A percentile compares a stretch with the other conserved stretches of the same genome.
These are phyloP conservation scores for Vanrija humicola DNA, from an alignment of 1,284 basidiomycete genomes.

Conservation along the genomic window DNA sequence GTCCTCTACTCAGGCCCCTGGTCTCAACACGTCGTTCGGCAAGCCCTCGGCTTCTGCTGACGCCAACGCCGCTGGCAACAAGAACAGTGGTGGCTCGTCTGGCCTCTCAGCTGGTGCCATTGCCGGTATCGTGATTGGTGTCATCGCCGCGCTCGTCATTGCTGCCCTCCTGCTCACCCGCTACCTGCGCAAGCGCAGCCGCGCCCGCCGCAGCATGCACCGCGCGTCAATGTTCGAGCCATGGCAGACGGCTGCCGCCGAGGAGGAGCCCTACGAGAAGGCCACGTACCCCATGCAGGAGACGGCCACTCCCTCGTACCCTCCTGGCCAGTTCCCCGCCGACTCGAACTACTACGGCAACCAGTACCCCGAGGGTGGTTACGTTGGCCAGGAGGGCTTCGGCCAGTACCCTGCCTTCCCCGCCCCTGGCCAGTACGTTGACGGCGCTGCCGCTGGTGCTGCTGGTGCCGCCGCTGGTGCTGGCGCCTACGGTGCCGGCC, in stretches of 20 bases:
- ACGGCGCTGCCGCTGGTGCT: background rate
- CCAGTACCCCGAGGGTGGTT: conserved; percentile 1
- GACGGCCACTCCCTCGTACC: conserved; percentile 3
- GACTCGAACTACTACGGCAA: conserved; percentile 9
- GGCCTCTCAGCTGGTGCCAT: conserved; percentile 17
- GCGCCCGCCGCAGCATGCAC: conserved; percentile 31
- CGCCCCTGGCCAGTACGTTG: background rate
- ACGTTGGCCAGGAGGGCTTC: background rate
- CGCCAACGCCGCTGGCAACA: background rate
- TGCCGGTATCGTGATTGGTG: conserved; percentile 42
- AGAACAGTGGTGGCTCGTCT: background rate
- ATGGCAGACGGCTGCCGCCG: conserved; percentile 31
- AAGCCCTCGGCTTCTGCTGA: background rate
- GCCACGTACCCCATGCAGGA: conserved; percentile 21
- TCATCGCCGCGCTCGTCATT: conserved; percentile 34
- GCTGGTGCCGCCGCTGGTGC: conserved; percentile 2
- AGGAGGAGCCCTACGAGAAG: conserved; percentile 19
- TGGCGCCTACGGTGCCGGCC: conserved; percentile 2
- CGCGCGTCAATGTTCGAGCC: conserved; percentile 42
- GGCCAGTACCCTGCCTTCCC: no score
- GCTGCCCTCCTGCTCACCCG: conserved; percentile 33
- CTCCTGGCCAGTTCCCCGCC: conserved; percentile 9
- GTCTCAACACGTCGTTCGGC: background rate
- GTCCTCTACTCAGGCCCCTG: background rate
- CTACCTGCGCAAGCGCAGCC: conserved; percentile 27